A percentile compares a stretch with the other conserved stretches of the same genome.
phyloP scores from a whole-genome alignment of 2,329 filamentous ascomycete species.

The Didymella pomorum region DNA sequence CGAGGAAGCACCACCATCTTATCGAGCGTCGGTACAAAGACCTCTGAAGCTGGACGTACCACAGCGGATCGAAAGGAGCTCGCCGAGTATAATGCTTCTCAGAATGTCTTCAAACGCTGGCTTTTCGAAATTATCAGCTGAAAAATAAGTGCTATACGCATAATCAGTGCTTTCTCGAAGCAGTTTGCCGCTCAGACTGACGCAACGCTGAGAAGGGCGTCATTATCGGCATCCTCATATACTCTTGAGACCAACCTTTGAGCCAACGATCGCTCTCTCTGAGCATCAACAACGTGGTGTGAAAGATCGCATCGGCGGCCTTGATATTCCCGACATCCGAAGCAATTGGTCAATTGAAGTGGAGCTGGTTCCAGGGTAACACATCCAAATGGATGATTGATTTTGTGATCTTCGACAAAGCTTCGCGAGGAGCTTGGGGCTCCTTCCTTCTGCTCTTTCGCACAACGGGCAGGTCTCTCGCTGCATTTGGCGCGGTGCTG shows the following conservation, averaged over 20 bases:
- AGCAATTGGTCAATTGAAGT: constrained; percentile 45
- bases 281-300: constrained; percentile 32
- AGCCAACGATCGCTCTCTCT: constrained; percentile 43
- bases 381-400: constrained; percentile 32
- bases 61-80: constrained; percentile 34
- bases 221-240: constrained; percentile 46
- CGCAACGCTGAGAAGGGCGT: too few species aligned
- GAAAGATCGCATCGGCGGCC: constrained; percentile 38
- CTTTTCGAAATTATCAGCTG: constrained; percentile 41
- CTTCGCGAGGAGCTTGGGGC: constrained; percentile 35
- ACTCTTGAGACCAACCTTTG: constrained; percentile 36
- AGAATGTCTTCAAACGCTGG: constrained; percentile 35
- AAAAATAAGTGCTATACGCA: constrained; percentile 42
- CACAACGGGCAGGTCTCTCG: constrained; percentile 26
- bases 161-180: constrained; percentile 30
- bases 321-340: constrained; percentile 39
- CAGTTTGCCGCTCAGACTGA: too few species aligned
- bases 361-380: constrained; percentile 38
- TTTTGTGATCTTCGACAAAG: constrained; percentile 46
- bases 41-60: constrained; percentile 21
- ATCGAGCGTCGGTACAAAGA: background rate
- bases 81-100: constrained; percentile 33
- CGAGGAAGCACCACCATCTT: too few species aligned
- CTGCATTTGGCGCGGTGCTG: constrained; percentile 14
- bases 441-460: constrained; percentile 28